A percentile compares a stretch with the other conserved stretches of the same genome.
Conservation (phyloP, 805 yeast genomes). For the Wickerhamiella qilinensis region DNA sequence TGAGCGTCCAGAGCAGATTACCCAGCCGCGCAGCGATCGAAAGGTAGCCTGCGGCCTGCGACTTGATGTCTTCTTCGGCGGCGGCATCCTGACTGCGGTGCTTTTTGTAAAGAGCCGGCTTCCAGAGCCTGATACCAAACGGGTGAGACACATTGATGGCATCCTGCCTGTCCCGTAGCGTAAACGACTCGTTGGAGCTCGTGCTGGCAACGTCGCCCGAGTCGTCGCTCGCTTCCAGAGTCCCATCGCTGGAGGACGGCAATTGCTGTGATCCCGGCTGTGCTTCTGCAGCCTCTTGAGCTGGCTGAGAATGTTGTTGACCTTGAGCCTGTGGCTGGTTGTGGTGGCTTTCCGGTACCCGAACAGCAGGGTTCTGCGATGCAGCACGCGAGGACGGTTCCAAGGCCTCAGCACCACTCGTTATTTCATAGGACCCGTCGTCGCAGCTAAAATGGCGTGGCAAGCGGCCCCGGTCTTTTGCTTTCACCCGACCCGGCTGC, state of each 20-base stretch:
- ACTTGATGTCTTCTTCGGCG: conserved; percentile 70
- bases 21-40: conserved; percentile 47
- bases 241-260: too few species aligned
- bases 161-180: conserved; percentile 80
- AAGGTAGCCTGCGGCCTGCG: conserved; percentile 29
- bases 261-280: too few species aligned
- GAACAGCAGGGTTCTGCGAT: too few species aligned
- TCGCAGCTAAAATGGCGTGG: conserved; percentile 8
- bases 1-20: conserved; percentile 55
- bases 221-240: conserved; percentile 19
- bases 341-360: too few species aligned
- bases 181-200: conserved; percentile 62
- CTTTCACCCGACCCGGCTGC: too few species aligned
- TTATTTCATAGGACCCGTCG: conserved; percentile 8
- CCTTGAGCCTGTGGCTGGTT: too few species aligned
- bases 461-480: too few species aligned
- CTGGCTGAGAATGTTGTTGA: too few species aligned
- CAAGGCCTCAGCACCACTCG: too few species aligned
- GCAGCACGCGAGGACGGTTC: too few species aligned
- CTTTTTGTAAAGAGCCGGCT: conserved; percentile 91
- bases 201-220: conserved; percentile 18
- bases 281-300: too few species aligned
- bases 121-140: conserved; percentile 96
- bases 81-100: conserved; percentile 77
- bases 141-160: conserved; percentile 97